These are phyloP conservation scores for Aureobasidium sp. DNA, from an alignment of 2,329 filamentous ascomycete species.

Conservation along the genomic window DNA sequence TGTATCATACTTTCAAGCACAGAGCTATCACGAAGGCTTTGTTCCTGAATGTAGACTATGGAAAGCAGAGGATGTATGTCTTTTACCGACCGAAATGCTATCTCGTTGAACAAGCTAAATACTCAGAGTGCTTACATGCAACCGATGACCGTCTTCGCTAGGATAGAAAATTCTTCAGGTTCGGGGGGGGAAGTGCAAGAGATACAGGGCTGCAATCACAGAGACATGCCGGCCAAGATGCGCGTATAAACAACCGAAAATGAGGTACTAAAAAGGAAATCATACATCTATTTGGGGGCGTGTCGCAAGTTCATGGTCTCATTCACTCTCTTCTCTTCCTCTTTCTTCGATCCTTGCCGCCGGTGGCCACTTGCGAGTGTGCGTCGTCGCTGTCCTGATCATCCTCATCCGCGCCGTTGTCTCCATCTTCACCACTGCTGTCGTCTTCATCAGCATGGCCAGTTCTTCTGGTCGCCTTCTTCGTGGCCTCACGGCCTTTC, in stretches of 20 bases:
- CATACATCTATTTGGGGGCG: constrained; percentile 9
- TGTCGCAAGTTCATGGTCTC: neutral
- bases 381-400: constrained; percentile 48
- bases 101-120: neutral
- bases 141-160: neutral
- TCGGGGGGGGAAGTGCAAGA: neutral
- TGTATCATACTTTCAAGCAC: neutral
- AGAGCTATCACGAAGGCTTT: neutral
- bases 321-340: constrained; percentile 13
- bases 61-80: neutral
- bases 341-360: neutral
- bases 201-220: neutral
- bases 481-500: constrained; percentile 62
- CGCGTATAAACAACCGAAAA: constrained; percentile 11
- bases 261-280: neutral
- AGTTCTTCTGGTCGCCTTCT: constrained; percentile 26
- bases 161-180: neutral
- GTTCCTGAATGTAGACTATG: neutral
- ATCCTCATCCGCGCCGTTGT: constrained; percentile 62
- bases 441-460: constrained; percentile 33
- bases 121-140: neutral
- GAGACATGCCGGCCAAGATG: neutral
- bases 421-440: constrained; percentile 24
- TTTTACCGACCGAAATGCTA: neutral
- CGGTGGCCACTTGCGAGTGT: neutral